Conservation (phyloP, 345 rosid genomes). For the Salix udensis region DNA sequence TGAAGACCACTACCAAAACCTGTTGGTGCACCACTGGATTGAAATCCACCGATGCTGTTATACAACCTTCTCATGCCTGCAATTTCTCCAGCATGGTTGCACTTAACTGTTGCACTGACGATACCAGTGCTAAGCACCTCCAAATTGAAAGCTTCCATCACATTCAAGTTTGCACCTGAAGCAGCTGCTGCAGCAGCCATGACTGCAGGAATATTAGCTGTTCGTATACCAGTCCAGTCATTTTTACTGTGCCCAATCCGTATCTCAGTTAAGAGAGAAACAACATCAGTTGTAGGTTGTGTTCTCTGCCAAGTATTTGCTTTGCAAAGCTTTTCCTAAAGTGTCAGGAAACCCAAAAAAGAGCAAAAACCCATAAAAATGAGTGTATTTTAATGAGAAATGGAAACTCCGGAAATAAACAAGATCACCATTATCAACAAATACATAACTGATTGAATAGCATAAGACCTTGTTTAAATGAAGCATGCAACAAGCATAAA, state of each 20-base stretch:
- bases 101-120: conserved; percentile 93
- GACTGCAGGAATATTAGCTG: conserved; percentile 97
- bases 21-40: conserved; percentile 50
- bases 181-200: conserved; percentile 99
- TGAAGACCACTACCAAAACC: conserved; percentile 71
- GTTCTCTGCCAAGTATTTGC: conserved; percentile 96
- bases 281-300: conserved; percentile 81
- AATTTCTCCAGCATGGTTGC: conserved; percentile 97
- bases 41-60: conserved; percentile 92
- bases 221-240: conserved; percentile 84
- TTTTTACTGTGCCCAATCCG: conserved; percentile 85
- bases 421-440: not conserved
- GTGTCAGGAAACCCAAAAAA: conserved; percentile 16
- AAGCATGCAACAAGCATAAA: not conserved
- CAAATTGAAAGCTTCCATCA: conserved; percentile 79
- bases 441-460: not conserved
- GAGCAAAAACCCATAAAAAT: conserved; percentile 3
- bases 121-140: conserved; percentile 96
- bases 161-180: conserved; percentile 85
- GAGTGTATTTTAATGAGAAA: not conserved
- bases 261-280: conserved; percentile 94
- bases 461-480: not conserved
- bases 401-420: not conserved
- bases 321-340: conserved; percentile 91
- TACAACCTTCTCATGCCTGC: conserved; percentile 98